phyloP scores from a whole-genome alignment of 805 yeast genomes.

The Saturnispora gosingensis region DNA sequence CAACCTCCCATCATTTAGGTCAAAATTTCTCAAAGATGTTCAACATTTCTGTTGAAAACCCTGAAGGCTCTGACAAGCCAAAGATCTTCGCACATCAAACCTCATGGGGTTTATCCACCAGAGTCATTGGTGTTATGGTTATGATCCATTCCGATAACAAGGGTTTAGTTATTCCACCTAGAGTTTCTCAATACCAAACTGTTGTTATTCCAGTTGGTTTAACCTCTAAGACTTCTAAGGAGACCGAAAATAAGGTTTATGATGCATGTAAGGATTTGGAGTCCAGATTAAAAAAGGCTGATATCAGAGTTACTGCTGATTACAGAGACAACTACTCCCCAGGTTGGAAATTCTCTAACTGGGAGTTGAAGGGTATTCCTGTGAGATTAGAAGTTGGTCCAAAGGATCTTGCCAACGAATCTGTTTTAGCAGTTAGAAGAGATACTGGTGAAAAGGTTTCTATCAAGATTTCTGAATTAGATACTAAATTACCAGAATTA shows the following conservation, averaged over 20 bases:
- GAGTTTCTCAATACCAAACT: conserved; percentile 87
- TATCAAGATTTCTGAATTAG: conserved; percentile 58
- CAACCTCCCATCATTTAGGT: conserved; percentile 95
- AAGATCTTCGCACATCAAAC: conserved; percentile 88
- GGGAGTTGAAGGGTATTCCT: conserved; percentile 95
- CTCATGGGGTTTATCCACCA: conserved; percentile 98
- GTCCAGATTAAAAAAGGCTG: conserved; percentile 45
- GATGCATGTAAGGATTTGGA: conserved; percentile 67
- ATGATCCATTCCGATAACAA: conserved; percentile 98
- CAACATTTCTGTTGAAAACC: conserved; percentile 90
- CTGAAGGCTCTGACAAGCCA: conserved; percentile 79
- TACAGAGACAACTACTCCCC: conserved; percentile 92
- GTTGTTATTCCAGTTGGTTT: conserved; percentile 94
- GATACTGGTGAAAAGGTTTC: conserved; percentile 70
- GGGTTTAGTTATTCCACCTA: conserved; percentile 96
- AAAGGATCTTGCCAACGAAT: conserved; percentile 73
- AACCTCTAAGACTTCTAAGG: conserved; percentile 75
- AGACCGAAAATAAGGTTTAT: conserved; percentile 59
- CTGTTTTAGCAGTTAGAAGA: conserved; percentile 87
- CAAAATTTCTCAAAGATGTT: conserved; percentile 99
- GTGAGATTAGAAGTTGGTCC: conserved; percentile 95
- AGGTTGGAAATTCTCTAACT: conserved; percentile 97
- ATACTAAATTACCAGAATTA: conserved; percentile 58
- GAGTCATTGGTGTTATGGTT: conserved; percentile 98
- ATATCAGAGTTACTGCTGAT: conserved; percentile 74